phyloP scores from a whole-genome alignment of 2,329 filamentous ascomycete species.

The Trichophyton verrucosum region DNA sequence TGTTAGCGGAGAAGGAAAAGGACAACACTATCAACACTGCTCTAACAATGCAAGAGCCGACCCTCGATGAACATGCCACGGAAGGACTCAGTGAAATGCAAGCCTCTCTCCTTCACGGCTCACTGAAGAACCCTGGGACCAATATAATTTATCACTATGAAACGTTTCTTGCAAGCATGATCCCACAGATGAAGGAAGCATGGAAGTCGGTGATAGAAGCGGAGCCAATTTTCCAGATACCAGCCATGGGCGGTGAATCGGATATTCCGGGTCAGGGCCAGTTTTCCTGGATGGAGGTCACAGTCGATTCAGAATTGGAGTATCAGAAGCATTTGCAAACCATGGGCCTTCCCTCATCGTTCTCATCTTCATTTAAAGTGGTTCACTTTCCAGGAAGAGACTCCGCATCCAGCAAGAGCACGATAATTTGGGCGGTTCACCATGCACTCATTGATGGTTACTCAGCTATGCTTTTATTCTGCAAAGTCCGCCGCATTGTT shows the following conservation, averaged over 20 bases:
- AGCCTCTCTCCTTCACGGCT: neutral
- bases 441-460: slow-evolving; percentile 4
- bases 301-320: neutral
- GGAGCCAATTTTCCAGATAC: neutral
- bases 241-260: too few species aligned
- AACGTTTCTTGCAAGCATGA: neutral
- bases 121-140: neutral
- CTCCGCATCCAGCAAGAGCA: neutral
- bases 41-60: neutral
- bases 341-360: neutral
- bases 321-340: neutral
- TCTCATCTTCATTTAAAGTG: neutral
- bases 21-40: neutral
- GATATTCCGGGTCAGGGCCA: neutral
- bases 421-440: slow-evolving; percentile 1
- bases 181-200: neutral
- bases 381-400: neutral
- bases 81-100: neutral
- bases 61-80: neutral
- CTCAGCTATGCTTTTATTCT: neutral
- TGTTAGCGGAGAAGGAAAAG: neutral
- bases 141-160: neutral
- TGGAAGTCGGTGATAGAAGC: neutral
- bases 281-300: neutral
- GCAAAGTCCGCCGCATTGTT: neutral